Evolutionary conservation across 495 filamentous ascomycete genomes (phyloP).

Genomic region (Trichoderma virens): DNA sequence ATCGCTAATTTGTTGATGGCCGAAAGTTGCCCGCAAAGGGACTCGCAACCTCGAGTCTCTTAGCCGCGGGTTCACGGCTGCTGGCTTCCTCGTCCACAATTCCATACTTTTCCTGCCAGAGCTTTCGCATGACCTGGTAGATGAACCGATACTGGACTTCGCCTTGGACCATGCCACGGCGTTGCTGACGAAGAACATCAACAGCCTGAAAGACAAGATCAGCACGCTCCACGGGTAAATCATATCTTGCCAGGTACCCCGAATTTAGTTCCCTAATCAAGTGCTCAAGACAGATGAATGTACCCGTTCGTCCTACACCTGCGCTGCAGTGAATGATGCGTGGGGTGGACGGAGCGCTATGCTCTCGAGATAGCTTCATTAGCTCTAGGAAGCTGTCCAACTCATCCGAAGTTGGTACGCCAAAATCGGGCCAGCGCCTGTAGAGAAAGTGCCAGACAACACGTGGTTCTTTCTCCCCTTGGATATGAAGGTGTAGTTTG

Average conservation of each 20-base stretch:
- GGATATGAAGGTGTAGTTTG: slow-evolving; percentile 41
- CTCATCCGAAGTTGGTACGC: slow-evolving; percentile 73
- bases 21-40: not conserved
- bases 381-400: slow-evolving; percentile 70
- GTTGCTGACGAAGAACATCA: slow-evolving; percentile 74
- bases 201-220: slow-evolving; percentile 64
- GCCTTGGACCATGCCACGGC: slow-evolving; percentile 94
- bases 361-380: slow-evolving; percentile 64
- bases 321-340: slow-evolving; percentile 91
- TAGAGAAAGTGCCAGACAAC: slow-evolving; percentile 87
- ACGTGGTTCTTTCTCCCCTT: slow-evolving; percentile 50
- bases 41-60: slow-evolving; percentile 36
- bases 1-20: not conserved
- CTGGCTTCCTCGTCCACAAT: slow-evolving; percentile 15
- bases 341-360: slow-evolving; percentile 55
- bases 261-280: slow-evolving; percentile 73
- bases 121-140: slow-evolving; percentile 75
- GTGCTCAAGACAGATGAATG: slow-evolving; percentile 91
- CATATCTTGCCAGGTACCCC: slow-evolving; percentile 52
- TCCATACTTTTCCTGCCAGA: slow-evolving; percentile 53
- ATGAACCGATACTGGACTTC: slow-evolving; percentile 82
- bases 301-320: slow-evolving; percentile 88
- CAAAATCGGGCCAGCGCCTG: slow-evolving; percentile 89
- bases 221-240: slow-evolving; percentile 13
- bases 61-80: slow-evolving; percentile 17